Evolutionary conservation across 1,284 basidiomycete genomes (phyloP), one percentile per base, ranked within the genome.

Genomic region (Pascua sp.): DNA sequence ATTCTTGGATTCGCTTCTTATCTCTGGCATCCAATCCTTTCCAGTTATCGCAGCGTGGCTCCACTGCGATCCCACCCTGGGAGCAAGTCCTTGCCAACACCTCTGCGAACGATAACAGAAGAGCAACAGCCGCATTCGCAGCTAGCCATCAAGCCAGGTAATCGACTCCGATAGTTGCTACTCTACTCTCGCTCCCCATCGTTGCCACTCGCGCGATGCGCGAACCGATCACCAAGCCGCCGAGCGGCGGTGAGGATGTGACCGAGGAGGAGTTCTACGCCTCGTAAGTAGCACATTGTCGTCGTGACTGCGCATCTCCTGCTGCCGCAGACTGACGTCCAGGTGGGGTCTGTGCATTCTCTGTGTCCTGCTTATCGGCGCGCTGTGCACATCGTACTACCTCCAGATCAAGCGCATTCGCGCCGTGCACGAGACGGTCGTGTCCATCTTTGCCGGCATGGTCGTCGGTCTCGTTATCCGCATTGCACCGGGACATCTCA

Each of bases 301-400:
- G 24, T 32, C 24, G 11, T 17, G 16, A 17, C 45, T 55, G 46
- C 24, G 50, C 24, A 32, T 32, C 24, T 32, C 24, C 15, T 10
- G 11, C 13, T 12, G 18, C 4, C 45, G 16, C 2, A 24, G 8
- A 36, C 55, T 55, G 24, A 51, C 58, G 45, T 15, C 2, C 57
- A 76, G 74, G 66, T 93, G 91, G 91, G 94, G 90, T 38, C 85
- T 93, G 37, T 92, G 91, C 75, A 89, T 98, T 67, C 93, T 98
- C 66, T 94, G 96, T 77, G 77, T 91, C 59, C 85, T 98, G 41
- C 87, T 99, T 62, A 91, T 98, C 61, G 81, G 94, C 60, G 96
- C 94, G 5, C 86, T 99, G 64, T 92, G 88, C 84, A 95, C 92
- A 13, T 94, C 91, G 18, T 99, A 99, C 80, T 98, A 97, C 71